Evolutionary conservation across 257 asterid species (phyloP).

Genomic region (Linaria vulgaris): DNA sequence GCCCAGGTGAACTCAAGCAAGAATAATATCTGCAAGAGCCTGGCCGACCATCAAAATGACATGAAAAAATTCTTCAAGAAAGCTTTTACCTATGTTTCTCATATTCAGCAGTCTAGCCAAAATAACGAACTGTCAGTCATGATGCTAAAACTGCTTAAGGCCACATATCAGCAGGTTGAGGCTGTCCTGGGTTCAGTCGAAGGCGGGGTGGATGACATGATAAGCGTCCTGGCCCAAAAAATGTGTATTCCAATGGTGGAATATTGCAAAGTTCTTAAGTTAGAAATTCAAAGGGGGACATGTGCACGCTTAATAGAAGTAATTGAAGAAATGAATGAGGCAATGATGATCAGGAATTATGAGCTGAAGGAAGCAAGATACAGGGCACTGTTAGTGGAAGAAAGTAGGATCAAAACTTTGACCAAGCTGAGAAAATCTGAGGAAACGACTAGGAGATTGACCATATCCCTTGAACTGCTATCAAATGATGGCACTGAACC

Average conservation of each 20-base stretch:
- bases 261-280: constrained; percentile 56
- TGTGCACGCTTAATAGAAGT: constrained; percentile 48
- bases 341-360: constrained; percentile 42
- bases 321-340: constrained; percentile 56
- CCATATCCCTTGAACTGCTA: constrained; percentile 29
- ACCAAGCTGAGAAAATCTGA: constrained; percentile 47
- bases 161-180: constrained; percentile 44
- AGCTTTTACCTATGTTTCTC: constrained; percentile 51
- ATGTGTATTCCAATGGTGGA: constrained; percentile 79
- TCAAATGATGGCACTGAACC: constrained; percentile 28
- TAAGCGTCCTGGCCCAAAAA: constrained; percentile 47
- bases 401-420: constrained; percentile 44
- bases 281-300: constrained; percentile 54
- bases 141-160: constrained; percentile 52
- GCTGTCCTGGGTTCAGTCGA: constrained; percentile 63
- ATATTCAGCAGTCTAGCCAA: constrained; percentile 41
- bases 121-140: constrained; percentile 35
- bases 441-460: constrained; percentile 42
- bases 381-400: constrained; percentile 45
- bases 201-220: constrained; percentile 62
- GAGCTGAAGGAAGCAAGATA: constrained; percentile 70
- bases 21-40: constrained; percentile 49
- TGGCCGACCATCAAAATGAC: constrained; percentile 43
- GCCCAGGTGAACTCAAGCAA: constrained; percentile 64
- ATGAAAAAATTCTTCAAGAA: constrained; percentile 45